These are phyloP conservation scores for Blechomonas ayalai DNA, from an alignment of 208 protist species.

Conservation along the genomic window DNA sequence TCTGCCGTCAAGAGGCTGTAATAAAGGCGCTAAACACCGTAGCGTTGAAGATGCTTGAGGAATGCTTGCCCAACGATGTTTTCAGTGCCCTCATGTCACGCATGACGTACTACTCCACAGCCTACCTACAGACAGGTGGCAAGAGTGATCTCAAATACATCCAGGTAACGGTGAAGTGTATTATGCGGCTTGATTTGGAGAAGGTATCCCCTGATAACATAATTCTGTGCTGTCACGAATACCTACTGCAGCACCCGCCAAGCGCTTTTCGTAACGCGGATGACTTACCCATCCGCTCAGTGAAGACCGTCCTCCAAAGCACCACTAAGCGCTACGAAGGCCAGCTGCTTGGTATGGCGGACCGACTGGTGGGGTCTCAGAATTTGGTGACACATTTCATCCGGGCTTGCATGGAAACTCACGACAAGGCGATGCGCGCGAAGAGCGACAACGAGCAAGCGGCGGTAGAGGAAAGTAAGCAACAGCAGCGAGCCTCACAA, in stretches of 20 bases:
- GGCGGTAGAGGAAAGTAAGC: conserved; percentile 36
- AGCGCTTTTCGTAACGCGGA: conserved; percentile 79
- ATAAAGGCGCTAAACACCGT: conserved; percentile 81
- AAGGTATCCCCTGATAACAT: conserved; percentile 64
- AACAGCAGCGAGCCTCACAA: conserved; percentile 43
- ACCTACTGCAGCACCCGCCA: conserved; percentile 82
- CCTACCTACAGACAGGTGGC: conserved; percentile 52
- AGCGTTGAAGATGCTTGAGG: conserved; percentile 66
- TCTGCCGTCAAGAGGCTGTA: conserved; percentile 56
- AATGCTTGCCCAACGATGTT: conserved; percentile 59
- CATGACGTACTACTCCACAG: conserved; percentile 76
- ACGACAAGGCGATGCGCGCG: conserved; percentile 17
- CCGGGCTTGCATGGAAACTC: conserved; percentile 64
- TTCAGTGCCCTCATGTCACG: conserved; percentile 73
- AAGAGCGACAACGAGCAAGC: conserved; percentile 35
- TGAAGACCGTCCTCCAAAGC: conserved; percentile 86
- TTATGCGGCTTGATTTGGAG: conserved; percentile 63
- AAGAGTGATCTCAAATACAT: conserved; percentile 84
- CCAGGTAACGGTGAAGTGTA: conserved; percentile 84
- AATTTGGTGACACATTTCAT: conserved; percentile 86
- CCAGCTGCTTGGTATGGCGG: conserved; percentile 37
- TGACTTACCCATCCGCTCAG: conserved; percentile 79
- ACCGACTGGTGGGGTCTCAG: conserved; percentile 54
- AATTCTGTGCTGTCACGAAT: conserved; percentile 80
- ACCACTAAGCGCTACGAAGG: conserved; percentile 34